phyloP scores from a whole-genome alignment of 1,284 basidiomycete species.

The Trichosporon asahii region DNA sequence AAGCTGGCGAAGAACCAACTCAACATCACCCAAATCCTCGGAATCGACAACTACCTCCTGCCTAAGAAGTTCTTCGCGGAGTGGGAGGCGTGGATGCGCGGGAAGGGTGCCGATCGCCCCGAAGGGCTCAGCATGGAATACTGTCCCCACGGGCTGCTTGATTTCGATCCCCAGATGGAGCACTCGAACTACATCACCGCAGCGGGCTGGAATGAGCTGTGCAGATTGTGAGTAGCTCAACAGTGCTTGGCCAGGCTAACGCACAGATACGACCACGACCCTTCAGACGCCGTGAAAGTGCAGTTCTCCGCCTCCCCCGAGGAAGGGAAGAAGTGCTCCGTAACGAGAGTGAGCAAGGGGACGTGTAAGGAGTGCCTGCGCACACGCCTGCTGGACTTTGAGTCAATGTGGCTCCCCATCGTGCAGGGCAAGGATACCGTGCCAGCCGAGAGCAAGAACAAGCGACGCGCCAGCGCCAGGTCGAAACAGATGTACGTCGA shows the following conservation, averaged over 20 bases:
- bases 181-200: slow-evolving; percentile 20
- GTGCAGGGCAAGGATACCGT: slow-evolving; percentile 12
- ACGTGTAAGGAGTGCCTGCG: slow-evolving; percentile 22
- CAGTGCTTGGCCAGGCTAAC: background rate
- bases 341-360: slow-evolving; percentile 9
- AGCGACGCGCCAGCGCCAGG: background rate
- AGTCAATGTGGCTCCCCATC: slow-evolving; percentile 23
- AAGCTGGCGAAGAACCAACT: slow-evolving; percentile 4
- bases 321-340: slow-evolving; percentile 6
- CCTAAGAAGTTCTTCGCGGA: slow-evolving; percentile 25
- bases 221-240: slow-evolving; percentile 25
- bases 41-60: slow-evolving; percentile 30
- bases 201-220: slow-evolving; percentile 31
- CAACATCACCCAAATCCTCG: slow-evolving; percentile 20
- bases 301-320: slow-evolving; percentile 15
- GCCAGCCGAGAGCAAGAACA: slow-evolving; percentile 7
- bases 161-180: slow-evolving; percentile 38
- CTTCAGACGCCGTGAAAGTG: slow-evolving; percentile 23
- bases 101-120: slow-evolving; percentile 13
- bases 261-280: slow-evolving; percentile 26
- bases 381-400: slow-evolving; percentile 24
- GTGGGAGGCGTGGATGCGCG: slow-evolving; percentile 29
- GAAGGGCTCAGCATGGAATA: slow-evolving; percentile 20
- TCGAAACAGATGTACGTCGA: slow-evolving; percentile 16
- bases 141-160: slow-evolving; percentile 41